These are phyloP conservation scores for Silybum marianum DNA, from an alignment of 129 eudicot genomes.

Conservation along the genomic window DNA sequence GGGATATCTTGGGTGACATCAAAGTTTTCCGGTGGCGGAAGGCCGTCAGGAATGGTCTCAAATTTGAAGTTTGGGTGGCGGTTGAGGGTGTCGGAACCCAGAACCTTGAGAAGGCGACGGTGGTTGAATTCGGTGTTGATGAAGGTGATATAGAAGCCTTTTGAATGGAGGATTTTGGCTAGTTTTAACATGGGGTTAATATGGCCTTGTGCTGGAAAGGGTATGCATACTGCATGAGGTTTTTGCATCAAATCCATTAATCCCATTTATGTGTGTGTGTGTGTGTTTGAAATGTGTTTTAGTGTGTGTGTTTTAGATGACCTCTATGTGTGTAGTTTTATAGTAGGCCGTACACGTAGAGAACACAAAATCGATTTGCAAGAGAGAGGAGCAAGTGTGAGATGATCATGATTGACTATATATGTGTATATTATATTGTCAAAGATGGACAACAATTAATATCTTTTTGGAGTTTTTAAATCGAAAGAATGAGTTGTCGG, in stretches of 20 bases:
- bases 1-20: slow-evolving; percentile 9
- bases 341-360: background rate
- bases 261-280: slow-evolving; percentile 5
- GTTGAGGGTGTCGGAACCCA: slow-evolving; percentile 3
- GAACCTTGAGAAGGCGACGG: background rate
- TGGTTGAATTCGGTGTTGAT: slow-evolving; percentile 30
- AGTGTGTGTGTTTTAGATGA: background rate
- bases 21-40: slow-evolving; percentile 17
- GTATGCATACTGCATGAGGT: slow-evolving; percentile 46
- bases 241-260: slow-evolving; percentile 7
- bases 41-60: slow-evolving; percentile 47
- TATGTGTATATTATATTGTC: background rate
- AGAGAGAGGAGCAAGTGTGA: background rate
- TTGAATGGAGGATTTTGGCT: slow-evolving; percentile 31
- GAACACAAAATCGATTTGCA: background rate
- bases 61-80: slow-evolving; percentile 31
- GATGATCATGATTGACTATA: background rate
- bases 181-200: slow-evolving; percentile 49
- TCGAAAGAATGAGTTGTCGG: no score
- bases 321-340: background rate
- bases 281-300: background rate
- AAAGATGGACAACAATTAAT: background rate
- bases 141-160: slow-evolving; percentile 26
- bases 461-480: background rate
- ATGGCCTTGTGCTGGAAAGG: slow-evolving; percentile 53